Evolutionary conservation across 202 grass and related monocot species (phyloP), one percentile per base, ranked within the genome.

Genomic region (Zoysia matrella): DNA sequence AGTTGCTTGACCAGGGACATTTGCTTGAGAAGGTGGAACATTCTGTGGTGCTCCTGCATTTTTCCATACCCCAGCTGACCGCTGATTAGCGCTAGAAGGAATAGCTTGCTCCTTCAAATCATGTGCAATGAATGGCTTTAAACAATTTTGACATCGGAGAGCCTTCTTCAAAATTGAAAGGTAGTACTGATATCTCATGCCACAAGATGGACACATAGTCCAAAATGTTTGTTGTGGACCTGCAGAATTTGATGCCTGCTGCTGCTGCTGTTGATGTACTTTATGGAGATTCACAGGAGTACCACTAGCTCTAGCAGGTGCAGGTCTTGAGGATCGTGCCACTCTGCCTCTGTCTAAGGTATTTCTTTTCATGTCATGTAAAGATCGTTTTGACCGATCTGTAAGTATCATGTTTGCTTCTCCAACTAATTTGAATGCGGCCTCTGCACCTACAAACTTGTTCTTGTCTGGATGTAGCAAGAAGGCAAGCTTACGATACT

Each of bases 391-490:
- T 53, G 86, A 77, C 48, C n/a, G 64, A 61, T 97, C 94, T 61
- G 86, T 89, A 69, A 97, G 91, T 3, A 60, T 93, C 66, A 88
- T 79, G 63, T 97, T 88, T 78, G 94, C 94, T 83, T 97, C 91
- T 70, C 80, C 88, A 69, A 97, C 69, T 73, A 97, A 86, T 81
- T 97, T 97, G 76, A 97, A 97, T 18, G 94, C 94, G 41, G 94
- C 89, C 66, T 97, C 94, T 54, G 94, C 94, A 67, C 94, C 94
- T 65, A 84, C 86, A 49, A 97, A 89, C 74, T 91, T 97, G 84
- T 93, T 97, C 81, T 97, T 97, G 72, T 97, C 94, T 55, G 94
- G 94, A 70, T 97, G 94, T 54, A 97, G 86, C 69, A 91, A 86
- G 73, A 97, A 84, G 42, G 88, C 88, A 77, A 97, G 84, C 71